Percentiles rank a stretch among this genome's conserved stretches.
These are phyloP conservation scores for Penicillium coprophilum DNA, from an alignment of 495 filamentous ascomycete genomes.

Conservation along the genomic window DNA sequence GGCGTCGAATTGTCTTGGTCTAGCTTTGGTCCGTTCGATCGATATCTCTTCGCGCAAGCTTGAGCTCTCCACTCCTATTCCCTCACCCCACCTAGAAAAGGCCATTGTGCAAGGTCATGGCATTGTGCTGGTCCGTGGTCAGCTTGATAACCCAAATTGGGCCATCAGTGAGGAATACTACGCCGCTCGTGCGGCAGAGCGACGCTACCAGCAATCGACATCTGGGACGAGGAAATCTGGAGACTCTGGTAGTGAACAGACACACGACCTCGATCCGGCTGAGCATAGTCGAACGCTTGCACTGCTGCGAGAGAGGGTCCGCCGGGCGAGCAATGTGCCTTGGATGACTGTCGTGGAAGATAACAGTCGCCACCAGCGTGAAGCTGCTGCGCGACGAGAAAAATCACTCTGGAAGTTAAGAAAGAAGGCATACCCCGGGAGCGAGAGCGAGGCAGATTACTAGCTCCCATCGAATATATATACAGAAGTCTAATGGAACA, in stretches of 20 bases:
- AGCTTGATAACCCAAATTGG: slow-evolving; percentile 54
- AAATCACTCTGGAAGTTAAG: slow-evolving; percentile 46
- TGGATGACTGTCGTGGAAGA: slow-evolving; percentile 50
- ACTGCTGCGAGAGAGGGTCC: slow-evolving; percentile 35
- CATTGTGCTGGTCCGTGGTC: slow-evolving; percentile 54
- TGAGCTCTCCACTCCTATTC: slow-evolving; percentile 51
- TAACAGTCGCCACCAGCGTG: slow-evolving; percentile 34
- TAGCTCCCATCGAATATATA: slow-evolving; percentile 19
- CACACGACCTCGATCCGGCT: slow-evolving; percentile 13
- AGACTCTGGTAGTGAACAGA: slow-evolving; percentile 10
- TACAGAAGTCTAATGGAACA: neutral
- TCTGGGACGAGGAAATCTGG: slow-evolving; percentile 27
- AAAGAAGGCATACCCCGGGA: slow-evolving; percentile 46
- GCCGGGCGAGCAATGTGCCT: slow-evolving; percentile 44
- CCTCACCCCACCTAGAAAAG: slow-evolving; percentile 31
- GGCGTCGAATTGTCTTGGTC: slow-evolving; percentile 47
- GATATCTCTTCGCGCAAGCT: slow-evolving; percentile 38
- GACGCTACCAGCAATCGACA: slow-evolving; percentile 30
- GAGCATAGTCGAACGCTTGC: slow-evolving; percentile 26
- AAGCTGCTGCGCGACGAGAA: slow-evolving; percentile 34
- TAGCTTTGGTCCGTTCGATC: slow-evolving; percentile 54
- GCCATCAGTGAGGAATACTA: slow-evolving; percentile 49
- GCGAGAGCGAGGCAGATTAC: slow-evolving; percentile 45
- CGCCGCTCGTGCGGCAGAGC: slow-evolving; percentile 40
- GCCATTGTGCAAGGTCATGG: slow-evolving; percentile 36